phyloP scores from a whole-genome alignment of 805 yeast species.

The Ogataea populi-albae region DNA sequence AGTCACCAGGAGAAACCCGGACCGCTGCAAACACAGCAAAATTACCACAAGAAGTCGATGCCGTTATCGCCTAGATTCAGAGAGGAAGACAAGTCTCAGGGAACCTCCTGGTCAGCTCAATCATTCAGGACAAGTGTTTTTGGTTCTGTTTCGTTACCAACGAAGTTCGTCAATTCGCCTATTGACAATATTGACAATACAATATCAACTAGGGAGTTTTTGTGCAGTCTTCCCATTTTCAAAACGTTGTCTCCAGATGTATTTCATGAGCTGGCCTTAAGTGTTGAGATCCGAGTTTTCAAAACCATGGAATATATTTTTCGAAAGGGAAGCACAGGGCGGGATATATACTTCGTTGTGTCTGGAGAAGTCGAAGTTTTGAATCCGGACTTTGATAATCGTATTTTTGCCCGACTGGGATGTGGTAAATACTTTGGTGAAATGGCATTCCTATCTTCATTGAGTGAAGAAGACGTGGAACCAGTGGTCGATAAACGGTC shows the following conservation, averaged over 20 bases:
- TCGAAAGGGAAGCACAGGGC: slow-evolving; percentile 55
- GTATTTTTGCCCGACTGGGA: slow-evolving; percentile 54
- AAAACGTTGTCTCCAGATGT: slow-evolving; percentile 53
- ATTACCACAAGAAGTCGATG: background rate
- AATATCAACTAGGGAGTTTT: slow-evolving; percentile 51
- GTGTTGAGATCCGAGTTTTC: slow-evolving; percentile 53
- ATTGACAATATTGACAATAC: slow-evolving; percentile 48
- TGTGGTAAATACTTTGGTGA: slow-evolving; percentile 74
- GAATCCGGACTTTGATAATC: slow-evolving; percentile 35
- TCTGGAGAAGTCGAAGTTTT: slow-evolving; percentile 71
- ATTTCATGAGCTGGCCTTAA: slow-evolving; percentile 61
- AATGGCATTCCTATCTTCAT: slow-evolving; percentile 59
- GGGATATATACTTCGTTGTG: slow-evolving; percentile 65
- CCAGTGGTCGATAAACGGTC: slow-evolving; percentile 39
- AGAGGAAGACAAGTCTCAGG: background rate
- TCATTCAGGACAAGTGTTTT: background rate
- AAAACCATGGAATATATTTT: slow-evolving; percentile 60
- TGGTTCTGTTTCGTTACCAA: slow-evolving; percentile 1
- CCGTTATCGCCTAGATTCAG: background rate
- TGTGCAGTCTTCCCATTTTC: slow-evolving; percentile 58
- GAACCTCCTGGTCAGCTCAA: background rate
- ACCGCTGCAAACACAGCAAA: background rate
- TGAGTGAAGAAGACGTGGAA: slow-evolving; percentile 31
- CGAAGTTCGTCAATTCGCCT: slow-evolving; percentile 3
- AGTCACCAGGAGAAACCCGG: background rate